These are phyloP conservation scores for Avicennia marina DNA, from an alignment of 257 asterid genomes.

Conservation along the genomic window DNA sequence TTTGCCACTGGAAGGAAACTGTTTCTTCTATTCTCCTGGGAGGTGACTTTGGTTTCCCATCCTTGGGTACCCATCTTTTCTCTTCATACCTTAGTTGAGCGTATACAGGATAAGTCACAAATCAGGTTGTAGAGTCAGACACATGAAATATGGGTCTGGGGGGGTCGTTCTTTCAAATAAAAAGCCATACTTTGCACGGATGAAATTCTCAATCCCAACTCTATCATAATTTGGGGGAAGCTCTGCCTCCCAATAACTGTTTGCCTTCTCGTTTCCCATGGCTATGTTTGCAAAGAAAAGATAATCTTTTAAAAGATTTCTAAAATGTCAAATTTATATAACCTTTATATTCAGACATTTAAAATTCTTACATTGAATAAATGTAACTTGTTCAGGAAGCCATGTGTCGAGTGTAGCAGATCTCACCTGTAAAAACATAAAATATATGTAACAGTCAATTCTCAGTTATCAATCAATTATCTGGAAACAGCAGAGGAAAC, in stretches of 20 bases:
- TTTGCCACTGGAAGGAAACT: constrained; percentile 56
- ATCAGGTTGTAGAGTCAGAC: constrained; percentile 21
- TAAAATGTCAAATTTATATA: constrained; percentile 2
- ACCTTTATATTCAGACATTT: constrained; percentile 7
- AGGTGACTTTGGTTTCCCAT: constrained; percentile 63
- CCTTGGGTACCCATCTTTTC: constrained; percentile 87
- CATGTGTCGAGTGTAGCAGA: constrained; percentile 99
- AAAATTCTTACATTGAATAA: constrained; percentile 78
- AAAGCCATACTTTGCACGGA: constrained; percentile 88
- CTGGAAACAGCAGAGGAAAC: not conserved
- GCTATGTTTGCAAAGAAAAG: constrained; percentile 45
- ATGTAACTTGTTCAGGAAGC: constrained; percentile 99
- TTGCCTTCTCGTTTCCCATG: constrained; percentile 97
- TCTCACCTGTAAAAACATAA: constrained; percentile 61
- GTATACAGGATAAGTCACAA: constrained; percentile 12
- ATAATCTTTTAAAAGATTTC: not conserved
- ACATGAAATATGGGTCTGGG: constrained; percentile 7
- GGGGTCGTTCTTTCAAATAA: not conserved
- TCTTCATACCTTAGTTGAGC: constrained; percentile 73
- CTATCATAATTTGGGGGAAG: constrained; percentile 97
- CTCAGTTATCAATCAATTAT: constrained; percentile 12
- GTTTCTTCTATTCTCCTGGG: constrained; percentile 54
- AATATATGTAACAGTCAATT: constrained; percentile 17
- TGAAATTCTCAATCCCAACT: constrained; percentile 98
- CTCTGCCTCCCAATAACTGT: constrained; percentile 97